These are phyloP conservation scores for Fusarium torreyae DNA, from an alignment of 2,329 filamentous ascomycete genomes.

Conservation along the genomic window DNA sequence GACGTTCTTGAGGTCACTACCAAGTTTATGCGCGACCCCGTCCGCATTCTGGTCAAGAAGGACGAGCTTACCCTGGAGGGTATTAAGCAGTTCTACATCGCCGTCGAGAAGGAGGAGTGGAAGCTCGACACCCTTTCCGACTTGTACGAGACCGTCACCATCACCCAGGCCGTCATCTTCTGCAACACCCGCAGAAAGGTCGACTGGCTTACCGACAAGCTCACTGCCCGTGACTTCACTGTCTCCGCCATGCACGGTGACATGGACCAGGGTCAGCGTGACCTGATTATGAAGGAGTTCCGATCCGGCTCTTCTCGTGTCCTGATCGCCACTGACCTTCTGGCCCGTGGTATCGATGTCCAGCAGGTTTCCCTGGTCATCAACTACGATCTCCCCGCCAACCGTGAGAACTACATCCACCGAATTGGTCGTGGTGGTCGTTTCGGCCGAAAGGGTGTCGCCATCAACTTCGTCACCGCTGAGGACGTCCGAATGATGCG, in stretches of 20 bases:
- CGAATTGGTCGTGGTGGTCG: constrained; percentile 99
- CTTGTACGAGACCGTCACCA: constrained; percentile 99
- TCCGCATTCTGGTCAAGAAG: constrained; percentile 99
- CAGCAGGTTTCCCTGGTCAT: constrained; percentile 99
- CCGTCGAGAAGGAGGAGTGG: constrained; percentile 99
- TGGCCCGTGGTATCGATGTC: constrained; percentile 99
- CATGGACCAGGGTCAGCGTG: constrained; percentile 98
- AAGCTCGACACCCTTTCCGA: constrained; percentile 99
- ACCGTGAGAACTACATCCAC: constrained; percentile 99
- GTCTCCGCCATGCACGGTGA: constrained; percentile 99
- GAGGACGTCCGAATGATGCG: constrained; percentile 99
- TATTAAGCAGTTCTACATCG: constrained; percentile 99
- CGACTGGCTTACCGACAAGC: constrained; percentile 99
- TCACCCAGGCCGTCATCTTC: constrained; percentile 99
- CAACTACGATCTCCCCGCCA: constrained; percentile 99
- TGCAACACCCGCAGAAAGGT: constrained; percentile 99
- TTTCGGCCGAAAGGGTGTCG: constrained; percentile 99
- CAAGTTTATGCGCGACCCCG: constrained; percentile 99
- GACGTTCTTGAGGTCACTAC: constrained; percentile 99
- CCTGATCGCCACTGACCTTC: constrained; percentile 95
- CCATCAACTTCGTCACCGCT: constrained; percentile 99
- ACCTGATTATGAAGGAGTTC: constrained; percentile 99
- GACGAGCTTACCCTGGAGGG: constrained; percentile 99
- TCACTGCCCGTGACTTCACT: constrained; percentile 98
- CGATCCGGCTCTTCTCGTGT: constrained; percentile 98